These are phyloP conservation scores for Penicillium sp. DNA, from an alignment of 2,329 filamentous ascomycete genomes.

Conservation along the genomic window DNA sequence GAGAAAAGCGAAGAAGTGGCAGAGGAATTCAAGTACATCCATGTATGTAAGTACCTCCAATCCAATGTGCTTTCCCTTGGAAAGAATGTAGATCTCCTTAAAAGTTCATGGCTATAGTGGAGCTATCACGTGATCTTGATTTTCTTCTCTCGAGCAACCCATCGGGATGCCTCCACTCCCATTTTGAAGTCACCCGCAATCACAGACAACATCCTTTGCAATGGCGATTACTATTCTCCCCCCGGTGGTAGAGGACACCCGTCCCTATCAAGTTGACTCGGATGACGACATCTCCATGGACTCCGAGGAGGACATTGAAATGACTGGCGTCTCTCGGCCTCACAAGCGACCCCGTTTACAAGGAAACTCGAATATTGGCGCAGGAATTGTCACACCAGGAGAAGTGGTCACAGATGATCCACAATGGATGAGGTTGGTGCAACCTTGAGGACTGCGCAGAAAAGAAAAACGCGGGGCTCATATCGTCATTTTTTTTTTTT, in stretches of 20 bases:
- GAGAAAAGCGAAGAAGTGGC: too few species aligned
- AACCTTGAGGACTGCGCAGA: background rate
- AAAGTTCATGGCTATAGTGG: background rate
- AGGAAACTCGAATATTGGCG: slow-evolving; percentile 28
- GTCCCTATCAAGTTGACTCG: slow-evolving; percentile 36
- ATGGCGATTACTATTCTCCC: slow-evolving; percentile 63
- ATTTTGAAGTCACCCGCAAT: background rate
- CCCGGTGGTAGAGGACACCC: slow-evolving; percentile 44
- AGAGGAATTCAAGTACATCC: too few species aligned
- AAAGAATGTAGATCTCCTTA: background rate
- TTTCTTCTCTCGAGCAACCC: slow-evolving; percentile 4
- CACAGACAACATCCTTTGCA: background rate
- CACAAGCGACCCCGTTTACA: slow-evolving; percentile 40
- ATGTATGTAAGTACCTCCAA: background rate
- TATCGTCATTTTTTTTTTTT: background rate
- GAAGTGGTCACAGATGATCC: slow-evolving; percentile 83
- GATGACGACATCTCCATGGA: slow-evolving; percentile 55
- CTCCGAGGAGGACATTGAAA: slow-evolving; percentile 44
- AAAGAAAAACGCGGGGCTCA: background rate
- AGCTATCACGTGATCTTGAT: slow-evolving; percentile 17
- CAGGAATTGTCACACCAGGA: slow-evolving; percentile 77
- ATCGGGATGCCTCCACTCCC: slow-evolving; percentile 1
- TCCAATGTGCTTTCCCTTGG: background rate
- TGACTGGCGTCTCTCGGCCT: slow-evolving; percentile 33
- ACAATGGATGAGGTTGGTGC: slow-evolving; percentile 78